Conservation (phyloP, 257 asterid genomes). For the Cruciata laevipes region DNA sequence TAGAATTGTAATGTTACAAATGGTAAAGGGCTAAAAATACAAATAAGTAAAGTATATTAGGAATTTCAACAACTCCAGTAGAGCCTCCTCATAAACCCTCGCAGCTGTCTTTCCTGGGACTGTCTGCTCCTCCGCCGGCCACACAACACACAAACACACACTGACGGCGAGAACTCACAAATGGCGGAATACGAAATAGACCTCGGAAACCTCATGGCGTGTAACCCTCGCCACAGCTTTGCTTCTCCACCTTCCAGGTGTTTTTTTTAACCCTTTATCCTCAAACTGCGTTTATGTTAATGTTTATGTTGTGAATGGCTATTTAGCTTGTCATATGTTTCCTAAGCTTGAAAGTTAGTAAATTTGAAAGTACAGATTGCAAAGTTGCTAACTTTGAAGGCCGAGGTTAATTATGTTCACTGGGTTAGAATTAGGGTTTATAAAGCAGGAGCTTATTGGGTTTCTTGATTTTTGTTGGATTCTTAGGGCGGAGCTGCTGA, state of each 20-base stretch:
- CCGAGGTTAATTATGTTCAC: not conserved
- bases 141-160: not conserved
- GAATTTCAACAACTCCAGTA: not conserved
- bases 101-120: not conserved
- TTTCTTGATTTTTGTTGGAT: constrained; percentile 2
- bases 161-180: not conserved
- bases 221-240: constrained; percentile 44
- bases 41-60: not conserved
- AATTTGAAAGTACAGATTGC: not conserved
- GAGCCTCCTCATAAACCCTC: constrained; percentile 12
- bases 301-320: not conserved
- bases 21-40: not conserved
- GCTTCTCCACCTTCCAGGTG: constrained; percentile 66
- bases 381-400: not conserved
- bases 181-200: constrained; percentile 49
- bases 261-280: not conserved
- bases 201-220: constrained; percentile 75
- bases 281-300: not conserved
- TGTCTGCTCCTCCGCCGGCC: not conserved
- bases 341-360: not conserved
- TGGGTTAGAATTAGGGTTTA: no score
- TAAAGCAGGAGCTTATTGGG: not conserved
- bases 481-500: constrained; percentile 62
- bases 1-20: not conserved
- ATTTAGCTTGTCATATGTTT: not conserved